These are phyloP conservation scores for Anthoceros angustus DNA, from an alignment of 225 moss, liverwort and hornwort species.

Conservation along the genomic window DNA sequence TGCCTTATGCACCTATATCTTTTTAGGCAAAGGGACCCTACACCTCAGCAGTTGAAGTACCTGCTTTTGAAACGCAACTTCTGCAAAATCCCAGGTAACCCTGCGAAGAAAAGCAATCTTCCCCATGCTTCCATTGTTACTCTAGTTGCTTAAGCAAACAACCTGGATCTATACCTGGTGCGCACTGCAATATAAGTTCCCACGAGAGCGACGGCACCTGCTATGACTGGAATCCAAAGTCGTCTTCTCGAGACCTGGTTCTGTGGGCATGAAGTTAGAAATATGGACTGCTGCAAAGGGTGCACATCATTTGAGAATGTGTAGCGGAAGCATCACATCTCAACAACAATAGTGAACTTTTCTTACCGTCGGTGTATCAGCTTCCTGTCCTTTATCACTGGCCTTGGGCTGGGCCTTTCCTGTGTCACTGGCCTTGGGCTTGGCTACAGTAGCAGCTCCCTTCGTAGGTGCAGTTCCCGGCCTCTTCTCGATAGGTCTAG, in stretches of 20 bases:
- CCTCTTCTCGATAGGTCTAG: background rate
- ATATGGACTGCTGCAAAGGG: background rate
- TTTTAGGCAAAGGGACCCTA: background rate
- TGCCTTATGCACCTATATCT: background rate
- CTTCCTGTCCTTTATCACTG: background rate
- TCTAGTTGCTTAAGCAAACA: background rate
- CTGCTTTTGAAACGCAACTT: conserved; percentile 4
- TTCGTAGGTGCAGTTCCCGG: background rate
- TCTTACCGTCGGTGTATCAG: background rate
- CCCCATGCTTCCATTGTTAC: background rate
- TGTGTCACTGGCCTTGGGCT: background rate
- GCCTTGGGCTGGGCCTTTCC: too few relatives aligned
- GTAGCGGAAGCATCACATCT: background rate
- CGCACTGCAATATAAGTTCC: background rate
- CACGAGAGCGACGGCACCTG: conserved; percentile 4
- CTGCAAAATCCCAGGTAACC: background rate
- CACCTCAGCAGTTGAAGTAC: conserved; percentile 4
- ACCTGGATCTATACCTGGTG: background rate
- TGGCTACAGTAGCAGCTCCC: background rate
- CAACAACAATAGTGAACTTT: background rate
- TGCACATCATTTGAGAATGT: background rate
- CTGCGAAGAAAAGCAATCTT: background rate
- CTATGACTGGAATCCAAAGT: background rate
- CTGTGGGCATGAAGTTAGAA: background rate
- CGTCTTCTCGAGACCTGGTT: background rate